Conservation (phyloP, 176 grass and related monocot species). For the Lolium multiflorum region DNA sequence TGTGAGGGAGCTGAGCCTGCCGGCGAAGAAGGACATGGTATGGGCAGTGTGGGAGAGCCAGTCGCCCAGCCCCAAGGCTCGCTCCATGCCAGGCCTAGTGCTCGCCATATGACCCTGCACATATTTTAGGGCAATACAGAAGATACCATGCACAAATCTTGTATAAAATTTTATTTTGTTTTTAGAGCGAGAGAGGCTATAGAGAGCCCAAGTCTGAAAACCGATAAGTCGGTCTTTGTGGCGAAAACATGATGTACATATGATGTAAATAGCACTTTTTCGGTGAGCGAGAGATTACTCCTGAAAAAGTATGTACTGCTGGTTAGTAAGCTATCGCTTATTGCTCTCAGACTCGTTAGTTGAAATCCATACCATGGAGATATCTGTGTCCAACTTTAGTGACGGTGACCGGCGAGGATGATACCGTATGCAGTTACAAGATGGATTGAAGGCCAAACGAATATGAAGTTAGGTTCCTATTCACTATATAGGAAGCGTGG, state of each 20-base stretch:
- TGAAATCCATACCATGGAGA: too few relatives aligned
- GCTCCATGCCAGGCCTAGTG: slow-evolving; percentile 48
- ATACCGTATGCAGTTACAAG: too few relatives aligned
- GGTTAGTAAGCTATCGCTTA: not conserved
- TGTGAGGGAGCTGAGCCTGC: slow-evolving; percentile 27
- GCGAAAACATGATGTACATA: not conserved
- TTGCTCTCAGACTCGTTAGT: not conserved
- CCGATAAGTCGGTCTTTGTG: not conserved
- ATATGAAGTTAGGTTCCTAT: too few relatives aligned
- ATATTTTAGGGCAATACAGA: too few relatives aligned
- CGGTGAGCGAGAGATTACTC: not conserved
- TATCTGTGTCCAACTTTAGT: too few relatives aligned
- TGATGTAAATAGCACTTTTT: not conserved
- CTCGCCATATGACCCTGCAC: slow-evolving; percentile 29
- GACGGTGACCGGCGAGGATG: too few relatives aligned
- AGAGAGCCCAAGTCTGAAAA: not conserved
- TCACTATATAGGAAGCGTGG: too few relatives aligned
- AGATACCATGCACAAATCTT: not conserved
- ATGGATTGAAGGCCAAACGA: too few relatives aligned
- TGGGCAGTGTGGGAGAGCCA: slow-evolving; percentile 49
- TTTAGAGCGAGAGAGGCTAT: not conserved
- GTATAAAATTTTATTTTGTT: not conserved
- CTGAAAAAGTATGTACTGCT: not conserved
- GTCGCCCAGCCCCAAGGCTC: not conserved
- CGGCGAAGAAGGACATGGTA: not conserved